phyloP scores from a whole-genome alignment of 2,329 filamentous ascomycete genomes.

The Ascocoryne sarcoides region DNA sequence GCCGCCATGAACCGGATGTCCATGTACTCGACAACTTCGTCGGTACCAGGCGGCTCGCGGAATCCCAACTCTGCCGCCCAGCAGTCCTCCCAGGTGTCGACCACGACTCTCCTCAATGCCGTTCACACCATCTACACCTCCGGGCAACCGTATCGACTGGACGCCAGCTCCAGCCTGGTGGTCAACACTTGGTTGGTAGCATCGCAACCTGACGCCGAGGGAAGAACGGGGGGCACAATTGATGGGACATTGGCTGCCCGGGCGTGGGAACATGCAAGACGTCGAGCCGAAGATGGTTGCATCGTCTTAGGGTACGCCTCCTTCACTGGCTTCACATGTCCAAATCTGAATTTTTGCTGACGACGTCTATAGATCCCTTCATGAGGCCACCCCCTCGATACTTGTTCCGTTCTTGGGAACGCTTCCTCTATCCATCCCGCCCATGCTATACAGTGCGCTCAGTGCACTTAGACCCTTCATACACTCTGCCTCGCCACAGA shows the following conservation, averaged over 20 bases:
- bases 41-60: constrained; percentile 49
- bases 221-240: constrained; percentile 65
- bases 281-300: constrained; percentile 90
- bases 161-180: constrained; percentile 82
- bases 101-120: constrained; percentile 84
- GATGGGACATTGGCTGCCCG: constrained; percentile 69
- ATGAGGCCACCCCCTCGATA: constrained; percentile 79
- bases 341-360: constrained; percentile 3
- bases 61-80: constrained; percentile 49
- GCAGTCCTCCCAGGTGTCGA: constrained; percentile 74
- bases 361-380: constrained; percentile 59
- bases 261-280: constrained; percentile 93
- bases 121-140: constrained; percentile 83
- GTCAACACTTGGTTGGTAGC: constrained; percentile 95
- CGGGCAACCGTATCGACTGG: constrained; percentile 74
- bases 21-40: constrained; percentile 59
- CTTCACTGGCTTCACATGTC: neutral
- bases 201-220: constrained; percentile 58
- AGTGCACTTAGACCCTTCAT: constrained; percentile 80
- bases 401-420: constrained; percentile 72
- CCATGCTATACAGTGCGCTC: constrained; percentile 67
- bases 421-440: constrained; percentile 71
- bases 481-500: constrained; percentile 77
- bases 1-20: constrained; percentile 35
- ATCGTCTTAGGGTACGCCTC: constrained; percentile 71